A percentile compares a stretch with the other conserved stretches of the same genome.
Conservation (phyloP, 106 monocot genomes). For the Gastrodia elata region DNA sequence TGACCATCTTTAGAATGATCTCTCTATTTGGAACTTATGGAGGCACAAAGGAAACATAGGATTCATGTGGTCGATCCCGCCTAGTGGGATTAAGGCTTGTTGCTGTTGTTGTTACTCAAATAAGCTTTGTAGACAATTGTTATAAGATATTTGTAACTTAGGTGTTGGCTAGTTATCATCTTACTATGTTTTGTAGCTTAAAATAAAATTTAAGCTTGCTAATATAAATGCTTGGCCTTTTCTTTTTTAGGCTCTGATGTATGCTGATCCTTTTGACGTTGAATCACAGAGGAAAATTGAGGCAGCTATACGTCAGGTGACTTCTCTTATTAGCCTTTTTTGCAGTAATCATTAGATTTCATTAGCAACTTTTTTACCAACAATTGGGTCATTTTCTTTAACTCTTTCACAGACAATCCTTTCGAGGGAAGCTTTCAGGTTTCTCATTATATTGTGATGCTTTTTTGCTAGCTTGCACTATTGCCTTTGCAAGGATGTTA, state of each 20-base stretch:
- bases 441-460: not conserved
- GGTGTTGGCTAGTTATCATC: not conserved
- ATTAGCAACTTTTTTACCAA: not conserved
- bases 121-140: not conserved
- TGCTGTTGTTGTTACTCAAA: too few species aligned
- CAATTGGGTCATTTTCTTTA: not conserved
- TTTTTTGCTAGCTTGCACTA: not conserved
- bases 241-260: conserved; percentile 63
- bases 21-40: not conserved
- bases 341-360: not conserved
- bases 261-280: conserved; percentile 96
- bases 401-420: not conserved
- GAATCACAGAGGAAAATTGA: conserved; percentile 83
- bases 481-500: not conserved
- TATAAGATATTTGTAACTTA: not conserved
- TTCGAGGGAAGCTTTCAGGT: not conserved
- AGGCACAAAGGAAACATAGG: too few species aligned
- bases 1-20: not conserved
- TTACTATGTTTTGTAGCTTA: not conserved
- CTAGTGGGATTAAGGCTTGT: too few species aligned
- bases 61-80: too few species aligned
- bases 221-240: not conserved
- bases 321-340: not conserved
- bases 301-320: conserved; percentile 84
- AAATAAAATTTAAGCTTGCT: not conserved